Percentiles rank a stretch among this genome's conserved stretches.
Conservation (phyloP, 2,329 filamentous ascomycete species). For the Phialemonium atrogriseum region DNA sequence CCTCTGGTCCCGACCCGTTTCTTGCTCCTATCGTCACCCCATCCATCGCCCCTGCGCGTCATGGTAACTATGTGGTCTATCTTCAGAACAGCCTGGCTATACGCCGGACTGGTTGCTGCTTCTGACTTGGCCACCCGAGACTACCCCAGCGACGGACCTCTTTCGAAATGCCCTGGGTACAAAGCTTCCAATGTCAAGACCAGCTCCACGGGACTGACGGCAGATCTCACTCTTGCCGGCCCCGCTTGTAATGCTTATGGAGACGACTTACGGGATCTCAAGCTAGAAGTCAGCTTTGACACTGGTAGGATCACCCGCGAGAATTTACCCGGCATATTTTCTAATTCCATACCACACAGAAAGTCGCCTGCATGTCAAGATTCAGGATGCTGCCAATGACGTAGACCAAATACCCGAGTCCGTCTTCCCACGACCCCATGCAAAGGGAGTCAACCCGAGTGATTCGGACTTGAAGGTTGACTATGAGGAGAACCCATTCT, state of each 20-base stretch:
- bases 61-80: too few relatives aligned
- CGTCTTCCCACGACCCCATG: conserved; percentile 54
- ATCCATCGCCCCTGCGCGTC: too few relatives aligned
- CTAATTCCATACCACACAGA: conserved; percentile 28
- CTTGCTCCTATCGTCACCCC: too few relatives aligned
- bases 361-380: conserved; percentile 65
- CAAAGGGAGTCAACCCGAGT: conserved; percentile 16
- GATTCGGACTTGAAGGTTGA: conserved; percentile 39
- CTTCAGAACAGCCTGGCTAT: too few relatives aligned
- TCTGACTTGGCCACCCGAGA: too few relatives aligned
- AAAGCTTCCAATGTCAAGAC: conserved; percentile 46
- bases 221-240: conserved; percentile 55
- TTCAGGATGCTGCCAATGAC: conserved; percentile 60
- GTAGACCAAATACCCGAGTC: conserved; percentile 69
- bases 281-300: conserved; percentile 57
- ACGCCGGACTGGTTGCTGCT: too few relatives aligned
- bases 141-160: conserved; percentile 17
- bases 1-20: too few relatives aligned
- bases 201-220: conserved; percentile 45
- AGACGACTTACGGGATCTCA: conserved; percentile 54
- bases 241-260: conserved; percentile 61
- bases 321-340: background rate
- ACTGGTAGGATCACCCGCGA: conserved; percentile 28
- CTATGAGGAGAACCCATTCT: conserved; percentile 28
- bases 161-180: conserved; percentile 51